Percentiles rank a stretch among this genome's conserved stretches.
Conservation (phyloP, 345 rosid species). For the Eucalyptus pauciflora region DNA sequence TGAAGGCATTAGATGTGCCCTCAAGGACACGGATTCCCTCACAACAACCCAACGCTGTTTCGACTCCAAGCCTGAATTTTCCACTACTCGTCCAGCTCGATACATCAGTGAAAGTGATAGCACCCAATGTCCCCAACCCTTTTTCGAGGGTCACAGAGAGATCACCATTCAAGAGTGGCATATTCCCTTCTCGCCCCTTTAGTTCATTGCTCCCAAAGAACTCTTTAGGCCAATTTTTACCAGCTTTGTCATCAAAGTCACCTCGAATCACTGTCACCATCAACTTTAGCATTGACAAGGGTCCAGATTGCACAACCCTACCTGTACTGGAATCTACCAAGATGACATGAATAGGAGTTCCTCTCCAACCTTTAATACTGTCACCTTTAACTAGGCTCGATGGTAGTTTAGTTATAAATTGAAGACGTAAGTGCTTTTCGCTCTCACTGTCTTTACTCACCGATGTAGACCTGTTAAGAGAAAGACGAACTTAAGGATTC, state of each 20-base stretch:
- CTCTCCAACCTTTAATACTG: not conserved
- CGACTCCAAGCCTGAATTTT: no score
- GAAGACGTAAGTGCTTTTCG: not conserved
- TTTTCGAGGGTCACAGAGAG: not conserved
- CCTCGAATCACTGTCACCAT: not conserved
- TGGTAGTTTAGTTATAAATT: not conserved
- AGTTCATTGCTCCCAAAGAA: no score
- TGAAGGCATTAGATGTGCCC: no score
- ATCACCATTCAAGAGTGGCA: no score
- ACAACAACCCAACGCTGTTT: no score
- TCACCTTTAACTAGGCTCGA: not conserved
- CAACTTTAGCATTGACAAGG: not conserved
- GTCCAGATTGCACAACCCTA: not conserved
- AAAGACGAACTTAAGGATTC: not conserved
- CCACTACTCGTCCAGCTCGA: no score
- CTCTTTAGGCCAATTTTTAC: no score
- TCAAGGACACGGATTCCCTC: no score
- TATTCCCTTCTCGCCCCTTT: no score
- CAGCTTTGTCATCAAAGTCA: not conserved
- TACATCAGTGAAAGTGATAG: no score
- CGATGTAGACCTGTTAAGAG: not conserved
- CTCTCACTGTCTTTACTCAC: not conserved
- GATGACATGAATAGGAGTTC: not conserved
- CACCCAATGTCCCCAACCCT: rapidly evolving
- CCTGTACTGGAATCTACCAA: not conserved